phyloP scores from a whole-genome alignment of 441 rosid genomes.

The Theobroma grandiflorum region DNA sequence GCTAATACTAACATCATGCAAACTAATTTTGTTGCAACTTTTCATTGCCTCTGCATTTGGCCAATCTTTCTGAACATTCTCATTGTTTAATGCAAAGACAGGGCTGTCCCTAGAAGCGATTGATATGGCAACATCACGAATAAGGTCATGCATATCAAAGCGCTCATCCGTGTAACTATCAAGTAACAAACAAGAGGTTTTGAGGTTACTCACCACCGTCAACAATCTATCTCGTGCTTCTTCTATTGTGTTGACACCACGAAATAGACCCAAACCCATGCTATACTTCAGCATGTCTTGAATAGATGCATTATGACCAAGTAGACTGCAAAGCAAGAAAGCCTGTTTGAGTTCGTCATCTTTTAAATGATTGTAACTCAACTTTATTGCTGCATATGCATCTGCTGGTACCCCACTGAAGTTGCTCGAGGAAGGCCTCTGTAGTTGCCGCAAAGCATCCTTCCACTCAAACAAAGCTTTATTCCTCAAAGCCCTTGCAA shows the following conservation, averaged over 20 bases:
- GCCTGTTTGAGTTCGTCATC: constrained; percentile 22
- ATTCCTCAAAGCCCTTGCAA: constrained; percentile 32
- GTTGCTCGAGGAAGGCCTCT: background rate
- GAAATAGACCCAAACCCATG: background rate
- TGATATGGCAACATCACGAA: too few species aligned
- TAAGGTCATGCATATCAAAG: too few species aligned
- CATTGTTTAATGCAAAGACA: too few species aligned
- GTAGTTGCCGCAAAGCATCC: constrained; percentile 32
- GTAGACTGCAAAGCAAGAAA: constrained; percentile 19
- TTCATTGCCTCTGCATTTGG: background rate
- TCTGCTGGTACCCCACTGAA: background rate
- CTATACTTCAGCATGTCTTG: background rate
- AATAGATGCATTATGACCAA: background rate
- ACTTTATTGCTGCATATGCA: background rate
- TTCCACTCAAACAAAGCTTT: constrained; percentile 28
- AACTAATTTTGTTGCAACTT: background rate
- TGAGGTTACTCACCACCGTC: background rate
- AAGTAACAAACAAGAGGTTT: too few species aligned
- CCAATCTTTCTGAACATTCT: too few species aligned
- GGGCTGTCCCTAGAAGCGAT: too few species aligned
- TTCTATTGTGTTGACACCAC: too few species aligned
- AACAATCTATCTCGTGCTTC: background rate
- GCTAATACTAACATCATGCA: background rate
- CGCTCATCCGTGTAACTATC: too few species aligned
- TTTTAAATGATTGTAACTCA: background rate